A percentile compares a stretch with the other conserved stretches of the same genome.
These are phyloP conservation scores for Rhodocollybia butyracea DNA, from an alignment of 768 basidiomycete species.

Conservation along the genomic window DNA sequence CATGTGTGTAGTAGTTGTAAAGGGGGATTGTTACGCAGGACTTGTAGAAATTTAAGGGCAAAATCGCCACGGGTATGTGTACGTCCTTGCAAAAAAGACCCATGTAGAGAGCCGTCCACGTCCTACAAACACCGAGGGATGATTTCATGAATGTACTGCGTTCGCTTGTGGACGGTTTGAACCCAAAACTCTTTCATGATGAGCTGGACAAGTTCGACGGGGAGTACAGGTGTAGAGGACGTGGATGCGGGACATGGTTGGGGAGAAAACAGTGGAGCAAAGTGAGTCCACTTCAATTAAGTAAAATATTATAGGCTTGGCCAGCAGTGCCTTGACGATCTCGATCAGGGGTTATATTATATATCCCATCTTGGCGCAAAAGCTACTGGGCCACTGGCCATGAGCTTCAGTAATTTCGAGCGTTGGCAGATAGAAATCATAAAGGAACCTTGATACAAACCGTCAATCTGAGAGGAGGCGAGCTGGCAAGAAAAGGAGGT, in stretches of 20 bases:
- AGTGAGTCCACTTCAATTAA: no score
- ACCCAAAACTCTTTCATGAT: not conserved
- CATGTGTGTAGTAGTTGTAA: not conserved
- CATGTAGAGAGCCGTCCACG: not conserved
- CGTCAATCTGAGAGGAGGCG: no score
- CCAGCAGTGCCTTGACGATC: no score
- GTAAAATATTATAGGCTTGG: no score
- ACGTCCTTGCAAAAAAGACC: not conserved
- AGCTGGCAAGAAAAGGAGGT: no score
- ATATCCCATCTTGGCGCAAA: no score
- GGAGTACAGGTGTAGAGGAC: not conserved
- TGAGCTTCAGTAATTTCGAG: no score
- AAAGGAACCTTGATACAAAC: no score
- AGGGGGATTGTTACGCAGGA: not conserved
- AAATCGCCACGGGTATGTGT: not conserved
- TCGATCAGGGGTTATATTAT: no score
- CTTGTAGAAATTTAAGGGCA: not conserved
- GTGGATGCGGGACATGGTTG: not conserved
- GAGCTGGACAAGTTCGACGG: not conserved
- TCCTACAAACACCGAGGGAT: not conserved
- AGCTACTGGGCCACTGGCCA: no score
- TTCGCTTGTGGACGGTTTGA: not conserved
- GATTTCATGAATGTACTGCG: slow-evolving; percentile 5
- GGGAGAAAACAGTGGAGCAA: not conserved
- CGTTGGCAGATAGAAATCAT: no score